Base-by-base conservation (phyloP, 176 grass and related monocot genomes). In the Stipa capillata region DNA sequence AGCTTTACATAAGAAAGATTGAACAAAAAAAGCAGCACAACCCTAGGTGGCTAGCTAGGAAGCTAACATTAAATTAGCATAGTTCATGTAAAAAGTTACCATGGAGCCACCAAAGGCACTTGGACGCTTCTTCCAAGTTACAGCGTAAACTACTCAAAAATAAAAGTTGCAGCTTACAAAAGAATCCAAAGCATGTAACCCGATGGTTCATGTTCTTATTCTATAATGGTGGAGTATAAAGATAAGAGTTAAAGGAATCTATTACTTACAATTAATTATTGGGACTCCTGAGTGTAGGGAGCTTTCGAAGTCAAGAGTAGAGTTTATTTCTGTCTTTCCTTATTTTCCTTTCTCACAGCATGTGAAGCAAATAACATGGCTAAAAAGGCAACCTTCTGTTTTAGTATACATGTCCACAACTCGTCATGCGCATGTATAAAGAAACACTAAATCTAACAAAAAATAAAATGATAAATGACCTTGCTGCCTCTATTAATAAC, bases 31-130 rank as follows among this genome's bases (percentile, higher is more conserved):
- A 70, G 7, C 3, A 28, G 8, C 1, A 8, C 10, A 1, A 66
- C 36, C 11, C 36, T 59, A 47, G 3, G 27, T 2, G 37, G 20
- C 16, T 51, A 6, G 23, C 25, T 70, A 16, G 3, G 10, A 52
- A 41, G 32, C 50, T 43, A 76, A n/a, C 25, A 47, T 23, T 63
- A 81, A 68, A 75, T 16, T 67, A 68, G 39, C 43, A 56, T 56
- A 28, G 11, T 37, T 73, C 10, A 73, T 59, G 32, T 27, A 25
- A 80, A 93, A 91, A 82, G 82, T 86, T 81, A 68, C 77, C 76
- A 84, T 91, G 61, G 85, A 91, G 86, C 83, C 85, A 84, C 79
- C 43, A 94, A 94, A 94, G 65, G 45, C 20, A 36, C 67, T 89
- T 94, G 83, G 85, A 88, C 40, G 52, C 78, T 80, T 84, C 73